Base-by-base conservation (phyloP, 306 rosid species). In the Inga laurina region DNA sequence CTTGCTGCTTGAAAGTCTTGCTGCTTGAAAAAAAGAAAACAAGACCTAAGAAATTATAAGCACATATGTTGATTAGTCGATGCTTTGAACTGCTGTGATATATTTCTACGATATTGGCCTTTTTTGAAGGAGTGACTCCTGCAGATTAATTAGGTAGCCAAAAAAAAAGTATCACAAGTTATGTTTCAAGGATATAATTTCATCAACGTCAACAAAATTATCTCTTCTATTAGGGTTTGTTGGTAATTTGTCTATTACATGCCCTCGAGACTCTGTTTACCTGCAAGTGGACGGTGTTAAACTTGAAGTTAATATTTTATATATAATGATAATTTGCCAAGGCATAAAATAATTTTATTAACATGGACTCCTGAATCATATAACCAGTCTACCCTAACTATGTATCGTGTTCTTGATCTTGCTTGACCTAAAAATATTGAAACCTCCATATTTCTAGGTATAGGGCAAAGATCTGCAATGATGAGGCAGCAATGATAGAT, bases 381-480 rank as follows among this genome's bases (percentile, higher is more conserved):
- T 24, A 27, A 32, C 27, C 27, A 16, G 14, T 24, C 41, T 59
- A 19, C 43, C 66, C 30, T 46, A 30, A 16, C 59, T 11, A 22
- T 72, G 21, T 75, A 37, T 61, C 27, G 3, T 35, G 41, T 41
- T 4, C 34, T n/a, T 54, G 35, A 59, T 39, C 24, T 76, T 46
- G 68, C 54, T 39, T 65, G 21, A 34, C 54, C 34, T 78, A 19
- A 35, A 30, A n/a, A 67, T 70, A 24, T 13, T 52, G 35, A 66
- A 51, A 39, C 8, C 69, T 82, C 54, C 14, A 27, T 44, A 21
- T 27, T 54, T 73, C 52, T 22, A 72, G 87, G 87, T 87, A 81
- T 69, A 78, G 73, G 10, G 74, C 37, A 46, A 73, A 39, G 74
- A 32, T 22, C 41, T 84, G 90, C 73, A 22, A 21, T 54, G 35